Percentiles rank a stretch among this genome's conserved stretches.
Conservation (phyloP, 805 yeast genomes). For the Kazachstania kunashirensis region DNA sequence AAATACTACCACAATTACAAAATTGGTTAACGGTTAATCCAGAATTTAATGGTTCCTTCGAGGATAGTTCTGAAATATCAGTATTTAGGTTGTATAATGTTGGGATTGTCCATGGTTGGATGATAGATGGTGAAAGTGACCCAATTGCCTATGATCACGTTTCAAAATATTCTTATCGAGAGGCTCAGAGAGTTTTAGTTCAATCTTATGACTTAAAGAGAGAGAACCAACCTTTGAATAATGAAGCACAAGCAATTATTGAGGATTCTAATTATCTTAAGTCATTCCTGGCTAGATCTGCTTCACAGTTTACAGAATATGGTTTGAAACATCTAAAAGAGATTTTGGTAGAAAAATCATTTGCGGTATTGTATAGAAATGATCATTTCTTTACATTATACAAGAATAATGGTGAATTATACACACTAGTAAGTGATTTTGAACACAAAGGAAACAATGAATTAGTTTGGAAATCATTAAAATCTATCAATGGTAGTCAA, state of each 20-base stretch:
- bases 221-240: constrained; percentile 18
- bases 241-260: constrained; percentile 19
- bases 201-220: constrained; percentile 34
- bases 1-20: constrained; percentile 51
- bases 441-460: constrained; percentile 41
- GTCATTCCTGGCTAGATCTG: constrained; percentile 48
- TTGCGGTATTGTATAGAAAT: constrained; percentile 74
- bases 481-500: constrained; percentile 55
- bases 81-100: constrained; percentile 52
- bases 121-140: constrained; percentile 37
- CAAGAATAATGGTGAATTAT: constrained; percentile 44
- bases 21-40: constrained; percentile 71
- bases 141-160: constrained; percentile 30
- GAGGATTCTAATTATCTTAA: constrained; percentile 32
- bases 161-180: constrained; percentile 43
- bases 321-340: constrained; percentile 48
- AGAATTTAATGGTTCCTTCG: constrained; percentile 52
- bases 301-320: constrained; percentile 63
- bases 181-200: constrained; percentile 48
- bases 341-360: constrained; percentile 41
- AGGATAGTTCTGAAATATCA: constrained; percentile 41
- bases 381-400: constrained; percentile 75
- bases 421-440: constrained; percentile 61
- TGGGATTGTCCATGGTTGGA: constrained; percentile 77
- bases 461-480: constrained; percentile 78